Evolutionary conservation across 1,139 yeast genomes (phyloP).

Genomic region (Sugiyamaella sp.): DNA sequence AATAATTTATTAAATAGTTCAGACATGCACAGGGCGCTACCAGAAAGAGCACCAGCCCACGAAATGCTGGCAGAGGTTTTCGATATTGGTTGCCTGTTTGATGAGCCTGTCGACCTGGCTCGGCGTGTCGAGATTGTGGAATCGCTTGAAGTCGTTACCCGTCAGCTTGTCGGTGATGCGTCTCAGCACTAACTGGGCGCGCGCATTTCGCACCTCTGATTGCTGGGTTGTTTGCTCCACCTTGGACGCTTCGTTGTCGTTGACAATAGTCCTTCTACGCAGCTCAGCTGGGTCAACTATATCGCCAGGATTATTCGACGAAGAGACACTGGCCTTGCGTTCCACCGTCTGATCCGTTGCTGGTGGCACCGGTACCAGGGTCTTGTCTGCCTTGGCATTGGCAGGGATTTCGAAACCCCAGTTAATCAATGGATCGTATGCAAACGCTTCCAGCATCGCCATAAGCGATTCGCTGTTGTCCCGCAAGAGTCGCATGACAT

Average conservation of each 20-base stretch:
- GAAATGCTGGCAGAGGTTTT: conserved; percentile 92
- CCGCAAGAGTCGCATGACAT: conserved; percentile 92
- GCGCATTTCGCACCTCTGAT: conserved; percentile 79
- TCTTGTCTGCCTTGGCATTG: conserved; percentile 47
- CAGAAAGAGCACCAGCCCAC: conserved; percentile 99
- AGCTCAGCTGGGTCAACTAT: conserved; percentile 64
- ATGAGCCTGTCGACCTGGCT: conserved; percentile 92
- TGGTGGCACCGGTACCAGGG: conserved; percentile 19
- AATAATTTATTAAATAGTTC: background rate
- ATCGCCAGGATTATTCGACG: conserved; percentile 57
- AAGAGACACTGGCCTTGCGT: conserved; percentile 18
- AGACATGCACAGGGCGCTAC: conserved; percentile 45
- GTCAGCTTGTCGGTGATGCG: conserved; percentile 90
- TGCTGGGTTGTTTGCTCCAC: conserved; percentile 70
- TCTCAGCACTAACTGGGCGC: conserved; percentile 88
- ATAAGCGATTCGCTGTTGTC: conserved; percentile 93
- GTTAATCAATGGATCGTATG: conserved; percentile 95
- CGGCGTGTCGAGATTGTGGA: conserved; percentile 73
- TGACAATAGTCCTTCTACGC: conserved; percentile 71
- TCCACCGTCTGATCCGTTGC: conserved; percentile 7
- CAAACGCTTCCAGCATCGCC: conserved; percentile 98
- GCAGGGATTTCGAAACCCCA: conserved; percentile 98
- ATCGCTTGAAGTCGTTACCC: conserved; percentile 86
- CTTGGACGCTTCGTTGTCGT: conserved; percentile 71
- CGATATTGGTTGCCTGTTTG: conserved; percentile 96